Percentiles rank a stretch among this genome's conserved stretches.
Evolutionary conservation across 2,329 filamentous ascomycete genomes (phyloP).

Genomic region (Zymoseptoria passerinii): DNA sequence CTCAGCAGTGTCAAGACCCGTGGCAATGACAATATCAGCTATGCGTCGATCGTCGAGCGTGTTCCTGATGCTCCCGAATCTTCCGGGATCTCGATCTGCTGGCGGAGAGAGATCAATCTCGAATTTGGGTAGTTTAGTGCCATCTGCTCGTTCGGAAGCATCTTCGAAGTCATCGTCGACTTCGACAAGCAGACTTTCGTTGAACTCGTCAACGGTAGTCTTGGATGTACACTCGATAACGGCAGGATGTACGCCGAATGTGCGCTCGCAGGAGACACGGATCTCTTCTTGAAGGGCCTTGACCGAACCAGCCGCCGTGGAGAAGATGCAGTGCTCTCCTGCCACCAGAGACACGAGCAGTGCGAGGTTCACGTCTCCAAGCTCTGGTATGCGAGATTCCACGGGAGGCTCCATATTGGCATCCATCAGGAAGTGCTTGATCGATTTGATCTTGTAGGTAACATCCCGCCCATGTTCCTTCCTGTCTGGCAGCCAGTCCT

Average conservation of each 20-base stretch:
- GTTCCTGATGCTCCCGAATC: slow-evolving; percentile 17
- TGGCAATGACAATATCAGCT: slow-evolving; percentile 75
- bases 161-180: slow-evolving; percentile 18
- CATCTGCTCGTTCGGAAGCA: slow-evolving; percentile 1
- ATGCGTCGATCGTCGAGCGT: slow-evolving; percentile 48
- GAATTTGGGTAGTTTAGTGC: slow-evolving; percentile 3
- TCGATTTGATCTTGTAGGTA: neutral
- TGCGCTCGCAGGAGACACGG: slow-evolving; percentile 58
- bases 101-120: slow-evolving; percentile 11
- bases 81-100: slow-evolving; percentile 9
- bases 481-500: neutral
- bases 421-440: neutral
- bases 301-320: slow-evolving; percentile 49
- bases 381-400: slow-evolving; percentile 55
- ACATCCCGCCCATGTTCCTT: neutral
- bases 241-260: slow-evolving; percentile 63
- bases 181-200: slow-evolving; percentile 54
- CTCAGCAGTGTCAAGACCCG: slow-evolving; percentile 66
- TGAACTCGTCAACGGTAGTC: slow-evolving; percentile 76
- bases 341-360: slow-evolving; percentile 71
- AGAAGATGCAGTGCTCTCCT: slow-evolving; percentile 81
- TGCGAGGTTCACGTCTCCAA: slow-evolving; percentile 84
- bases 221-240: slow-evolving; percentile 63
- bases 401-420: slow-evolving; percentile 12
- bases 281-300: slow-evolving; percentile 21